phyloP scores from a whole-genome alignment of 2,329 filamentous ascomycete species.

The Coniosporium tulheliwenetii region DNA sequence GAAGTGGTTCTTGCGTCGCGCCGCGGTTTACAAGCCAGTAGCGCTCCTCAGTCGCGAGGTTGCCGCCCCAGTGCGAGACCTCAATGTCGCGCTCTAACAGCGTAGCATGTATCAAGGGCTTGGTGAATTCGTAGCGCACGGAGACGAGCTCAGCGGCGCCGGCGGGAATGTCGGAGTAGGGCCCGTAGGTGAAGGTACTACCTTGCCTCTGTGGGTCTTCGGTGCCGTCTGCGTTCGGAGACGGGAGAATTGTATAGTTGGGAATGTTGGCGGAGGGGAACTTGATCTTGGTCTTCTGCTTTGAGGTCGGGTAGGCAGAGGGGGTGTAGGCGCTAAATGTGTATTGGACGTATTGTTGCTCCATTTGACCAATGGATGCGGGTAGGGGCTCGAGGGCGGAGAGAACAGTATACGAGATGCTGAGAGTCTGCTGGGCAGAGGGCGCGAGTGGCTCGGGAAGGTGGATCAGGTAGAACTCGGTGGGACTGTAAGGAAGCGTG shows the following conservation, averaged over 20 bases:
- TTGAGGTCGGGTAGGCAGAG: constrained; percentile 69
- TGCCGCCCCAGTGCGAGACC: constrained; percentile 96
- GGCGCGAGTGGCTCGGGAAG: constrained; percentile 62
- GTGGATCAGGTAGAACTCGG: constrained; percentile 68
- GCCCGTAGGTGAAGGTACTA: constrained; percentile 74
- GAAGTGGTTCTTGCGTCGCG: constrained; percentile 47
- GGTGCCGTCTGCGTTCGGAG: constrained; percentile 41
- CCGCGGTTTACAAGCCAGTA: constrained; percentile 80
- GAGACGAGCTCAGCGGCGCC: constrained; percentile 56
- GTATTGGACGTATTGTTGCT: constrained; percentile 75
- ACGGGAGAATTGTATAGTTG: constrained; percentile 64
- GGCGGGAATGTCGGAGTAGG: constrained; percentile 69
- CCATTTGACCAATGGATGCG: constrained; percentile 64
- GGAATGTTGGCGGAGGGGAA: constrained; percentile 62
- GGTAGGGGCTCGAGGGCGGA: constrained; percentile 70
- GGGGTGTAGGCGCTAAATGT: constrained; percentile 72
- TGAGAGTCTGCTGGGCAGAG: constrained; percentile 67
- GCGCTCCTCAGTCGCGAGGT: constrained; percentile 85
- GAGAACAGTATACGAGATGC: constrained; percentile 72
- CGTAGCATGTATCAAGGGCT: constrained; percentile 68
- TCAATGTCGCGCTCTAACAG: constrained; percentile 81
- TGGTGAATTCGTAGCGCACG: constrained; percentile 90
- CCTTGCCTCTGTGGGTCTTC: constrained; percentile 70
- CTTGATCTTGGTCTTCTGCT: constrained; percentile 97
- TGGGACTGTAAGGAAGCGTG: constrained; percentile 12